Conservation (phyloP, 768 basidiomycete genomes). For the Russula brevipes region DNA sequence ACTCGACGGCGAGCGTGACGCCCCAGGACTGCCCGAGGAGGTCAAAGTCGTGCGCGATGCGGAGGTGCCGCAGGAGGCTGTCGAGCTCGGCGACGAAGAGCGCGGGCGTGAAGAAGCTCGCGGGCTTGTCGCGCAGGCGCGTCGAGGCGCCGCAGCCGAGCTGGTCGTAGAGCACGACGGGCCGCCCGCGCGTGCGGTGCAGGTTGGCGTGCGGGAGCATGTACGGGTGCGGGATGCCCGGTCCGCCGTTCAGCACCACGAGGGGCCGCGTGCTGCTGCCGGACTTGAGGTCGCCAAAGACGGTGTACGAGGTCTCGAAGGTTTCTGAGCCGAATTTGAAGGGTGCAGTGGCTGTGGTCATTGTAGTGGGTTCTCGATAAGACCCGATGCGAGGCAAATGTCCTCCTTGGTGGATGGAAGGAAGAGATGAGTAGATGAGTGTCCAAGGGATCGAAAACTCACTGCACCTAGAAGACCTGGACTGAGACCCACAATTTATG, state of each 20-base stretch:
- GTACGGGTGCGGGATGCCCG: slow-evolving; percentile 10
- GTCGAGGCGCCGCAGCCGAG: slow-evolving; percentile 51
- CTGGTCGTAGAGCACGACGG: slow-evolving; percentile 37
- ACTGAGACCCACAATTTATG: neutral
- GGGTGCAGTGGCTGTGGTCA: neutral
- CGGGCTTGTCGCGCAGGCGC: slow-evolving; percentile 45
- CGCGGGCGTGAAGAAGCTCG: slow-evolving; percentile 44
- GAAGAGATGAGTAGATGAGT: neutral
- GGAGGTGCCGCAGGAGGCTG: slow-evolving; percentile 41
- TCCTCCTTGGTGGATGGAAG: neutral
- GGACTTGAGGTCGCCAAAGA: slow-evolving; percentile 7
- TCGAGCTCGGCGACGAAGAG: slow-evolving; percentile 49
- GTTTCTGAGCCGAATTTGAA: slow-evolving; percentile 24
- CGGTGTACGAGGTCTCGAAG: slow-evolving; percentile 12
- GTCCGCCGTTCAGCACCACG: slow-evolving; percentile 11
- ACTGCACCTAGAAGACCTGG: neutral
- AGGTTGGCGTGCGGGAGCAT: slow-evolving; percentile 13
- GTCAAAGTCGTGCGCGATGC: slow-evolving; percentile 40
- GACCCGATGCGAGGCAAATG: neutral
- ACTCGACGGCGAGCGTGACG: slow-evolving; percentile 42
- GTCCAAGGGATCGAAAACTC: too few relatives aligned
- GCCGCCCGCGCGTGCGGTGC: neutral
- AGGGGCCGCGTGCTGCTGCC: neutral
- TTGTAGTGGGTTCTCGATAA: neutral
- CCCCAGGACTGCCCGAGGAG: slow-evolving; percentile 42